Conservation (phyloP, 345 rosid genomes). For the Cardamine occulta region DNA sequence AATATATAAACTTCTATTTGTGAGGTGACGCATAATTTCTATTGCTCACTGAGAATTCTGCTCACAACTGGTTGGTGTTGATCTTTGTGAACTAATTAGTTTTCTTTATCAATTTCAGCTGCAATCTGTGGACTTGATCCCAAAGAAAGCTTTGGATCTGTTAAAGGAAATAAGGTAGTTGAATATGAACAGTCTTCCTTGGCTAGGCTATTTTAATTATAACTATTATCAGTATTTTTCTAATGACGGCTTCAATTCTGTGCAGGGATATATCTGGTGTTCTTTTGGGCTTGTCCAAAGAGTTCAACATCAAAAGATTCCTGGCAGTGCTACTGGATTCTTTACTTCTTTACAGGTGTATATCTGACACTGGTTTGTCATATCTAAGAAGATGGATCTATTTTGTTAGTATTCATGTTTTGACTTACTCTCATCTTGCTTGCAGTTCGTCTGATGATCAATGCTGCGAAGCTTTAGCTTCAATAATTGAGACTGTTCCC, state of each 20-base stretch:
- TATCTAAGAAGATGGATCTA: neutral
- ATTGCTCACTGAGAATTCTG: constrained; percentile 5
- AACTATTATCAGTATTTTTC: constrained; percentile 1
- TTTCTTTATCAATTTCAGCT: constrained; percentile 52
- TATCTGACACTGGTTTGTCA: constrained; percentile 27
- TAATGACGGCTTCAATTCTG: constrained; percentile 26
- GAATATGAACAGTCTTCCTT: constrained; percentile 2
- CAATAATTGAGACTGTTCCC: constrained; percentile 73
- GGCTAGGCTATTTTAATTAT: constrained; percentile 6
- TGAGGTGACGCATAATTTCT: constrained; percentile 22
- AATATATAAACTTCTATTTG: constrained; percentile 3
- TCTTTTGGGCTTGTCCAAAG: constrained; percentile 68
- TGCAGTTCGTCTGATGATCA: constrained; percentile 74
- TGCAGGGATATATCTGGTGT: constrained; percentile 66
- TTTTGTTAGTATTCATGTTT: constrained; percentile 23
- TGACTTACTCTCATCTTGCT: constrained; percentile 37
- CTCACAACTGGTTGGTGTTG: constrained; percentile 14
- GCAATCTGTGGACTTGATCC: constrained; percentile 64
- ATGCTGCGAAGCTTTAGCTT: constrained; percentile 52
- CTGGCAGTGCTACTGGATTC: constrained; percentile 64
- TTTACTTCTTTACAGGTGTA: constrained; percentile 70
- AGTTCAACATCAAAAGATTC: constrained; percentile 78
- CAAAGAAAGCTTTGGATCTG: constrained; percentile 72
- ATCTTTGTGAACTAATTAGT: constrained; percentile 34
- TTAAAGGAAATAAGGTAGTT: constrained; percentile 73